Evolutionary conservation across 805 yeast species (phyloP).

Genomic region (Citeromyces matritensis): DNA sequence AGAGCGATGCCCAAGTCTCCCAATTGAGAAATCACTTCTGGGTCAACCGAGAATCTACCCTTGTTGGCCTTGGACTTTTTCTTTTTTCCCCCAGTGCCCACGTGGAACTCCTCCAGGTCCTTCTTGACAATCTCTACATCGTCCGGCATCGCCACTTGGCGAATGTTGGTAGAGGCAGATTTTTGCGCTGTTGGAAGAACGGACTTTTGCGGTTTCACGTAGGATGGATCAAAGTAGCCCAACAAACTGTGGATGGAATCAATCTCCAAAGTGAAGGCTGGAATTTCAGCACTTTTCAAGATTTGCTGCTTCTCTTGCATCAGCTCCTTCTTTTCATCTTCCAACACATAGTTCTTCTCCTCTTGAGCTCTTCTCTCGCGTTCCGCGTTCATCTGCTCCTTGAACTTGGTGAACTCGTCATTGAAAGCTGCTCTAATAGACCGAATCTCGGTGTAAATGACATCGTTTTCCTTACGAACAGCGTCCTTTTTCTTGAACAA

Average conservation of each 20-base stretch:
- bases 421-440: slow-evolving; percentile 62
- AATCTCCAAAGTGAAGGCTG: slow-evolving; percentile 78
- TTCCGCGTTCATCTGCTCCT: slow-evolving; percentile 53
- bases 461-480: slow-evolving; percentile 54
- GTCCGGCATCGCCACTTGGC: slow-evolving; percentile 47
- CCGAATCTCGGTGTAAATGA: slow-evolving; percentile 49
- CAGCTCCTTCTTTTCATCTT: slow-evolving; percentile 32
- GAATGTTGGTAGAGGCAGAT: slow-evolving; percentile 12
- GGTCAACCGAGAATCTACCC: slow-evolving; percentile 58
- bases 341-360: slow-evolving; percentile 36
- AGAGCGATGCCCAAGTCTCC: slow-evolving; percentile 63
- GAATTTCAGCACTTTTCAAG: slow-evolving; percentile 53
- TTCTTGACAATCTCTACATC: slow-evolving; percentile 52
- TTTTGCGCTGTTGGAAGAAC: slow-evolving; percentile 1
- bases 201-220: slow-evolving; percentile 34
- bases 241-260: slow-evolving; percentile 60
- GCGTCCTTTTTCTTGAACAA: slow-evolving; percentile 53
- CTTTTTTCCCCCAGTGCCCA: slow-evolving; percentile 35
- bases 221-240: slow-evolving; percentile 63
- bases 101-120: slow-evolving; percentile 42
- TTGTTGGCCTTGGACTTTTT: slow-evolving; percentile 30
- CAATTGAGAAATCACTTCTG: slow-evolving; percentile 64
- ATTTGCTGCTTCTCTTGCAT: slow-evolving; percentile 51
- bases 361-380: slow-evolving; percentile 53
- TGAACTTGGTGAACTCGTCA: slow-evolving; percentile 59